Evolutionary conservation across 176 grass and related monocot genomes (phyloP).

Genomic region (Urochloa ruziziensis): DNA sequence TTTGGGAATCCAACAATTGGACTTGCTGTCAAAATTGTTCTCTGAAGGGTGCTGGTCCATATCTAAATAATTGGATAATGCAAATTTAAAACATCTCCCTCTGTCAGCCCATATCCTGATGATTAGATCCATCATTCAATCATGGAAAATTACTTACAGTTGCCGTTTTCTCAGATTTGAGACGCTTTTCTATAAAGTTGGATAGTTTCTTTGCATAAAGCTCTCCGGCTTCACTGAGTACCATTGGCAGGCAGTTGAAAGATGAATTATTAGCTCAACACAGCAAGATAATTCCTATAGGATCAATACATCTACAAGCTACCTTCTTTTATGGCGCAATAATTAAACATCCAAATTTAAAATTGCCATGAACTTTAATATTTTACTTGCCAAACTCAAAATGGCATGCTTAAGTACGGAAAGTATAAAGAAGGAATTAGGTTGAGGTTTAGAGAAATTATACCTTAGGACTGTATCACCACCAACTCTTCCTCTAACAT

Average conservation of each 20-base stretch:
- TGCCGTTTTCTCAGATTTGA: constrained; percentile 88
- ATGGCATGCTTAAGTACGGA: constrained; percentile 22
- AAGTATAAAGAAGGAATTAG: constrained; percentile 14
- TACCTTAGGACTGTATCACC: constrained; percentile 95
- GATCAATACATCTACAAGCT: neutral
- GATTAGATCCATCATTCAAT: constrained; percentile 7
- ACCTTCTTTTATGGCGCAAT: neutral
- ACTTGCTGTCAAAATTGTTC: constrained; percentile 92
- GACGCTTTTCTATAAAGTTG: constrained; percentile 89
- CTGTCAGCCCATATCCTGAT: constrained; percentile 26
- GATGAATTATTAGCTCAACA: constrained; percentile 27
- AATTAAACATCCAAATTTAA: neutral
- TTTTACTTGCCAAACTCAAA: constrained; percentile 29
- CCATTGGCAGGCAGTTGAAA: constrained; percentile 28
- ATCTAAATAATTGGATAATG: constrained; percentile 53
- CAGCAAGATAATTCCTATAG: constrained; percentile 16
- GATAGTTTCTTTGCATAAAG: constrained; percentile 92
- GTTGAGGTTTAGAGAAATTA: constrained; percentile 31
- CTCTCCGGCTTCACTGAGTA: constrained; percentile 79
- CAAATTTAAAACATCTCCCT: constrained; percentile 2
- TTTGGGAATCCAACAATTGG: constrained; percentile 97
- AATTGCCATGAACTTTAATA: constrained; percentile 4
- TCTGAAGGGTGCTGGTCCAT: constrained; percentile 99
- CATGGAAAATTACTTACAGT: constrained; percentile 62
- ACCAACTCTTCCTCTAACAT: constrained; percentile 95